These are phyloP conservation scores for Xylaria castorea DNA, from an alignment of 495 filamentous ascomycete genomes.

Conservation along the genomic window DNA sequence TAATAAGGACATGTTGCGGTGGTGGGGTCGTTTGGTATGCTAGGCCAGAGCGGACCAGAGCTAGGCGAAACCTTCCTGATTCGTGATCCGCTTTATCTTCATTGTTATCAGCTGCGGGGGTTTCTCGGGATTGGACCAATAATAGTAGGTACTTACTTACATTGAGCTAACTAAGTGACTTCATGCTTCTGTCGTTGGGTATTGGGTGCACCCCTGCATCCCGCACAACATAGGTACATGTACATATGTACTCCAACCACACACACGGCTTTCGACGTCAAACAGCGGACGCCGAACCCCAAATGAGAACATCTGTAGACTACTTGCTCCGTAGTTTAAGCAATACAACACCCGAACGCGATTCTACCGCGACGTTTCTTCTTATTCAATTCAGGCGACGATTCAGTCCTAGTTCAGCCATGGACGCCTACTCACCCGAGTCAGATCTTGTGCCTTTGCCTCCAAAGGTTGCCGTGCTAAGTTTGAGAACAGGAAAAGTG, in stretches of 20 bases:
- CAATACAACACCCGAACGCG: neutral
- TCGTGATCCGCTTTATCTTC: neutral
- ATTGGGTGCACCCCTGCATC: too few species aligned
- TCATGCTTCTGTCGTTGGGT: too few species aligned
- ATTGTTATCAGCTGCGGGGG: neutral
- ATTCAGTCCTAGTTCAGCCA: constrained; percentile 5
- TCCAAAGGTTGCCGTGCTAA: constrained; percentile 55
- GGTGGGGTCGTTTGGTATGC: too few species aligned
- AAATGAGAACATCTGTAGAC: neutral
- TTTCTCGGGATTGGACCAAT: too few species aligned
- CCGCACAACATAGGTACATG: too few species aligned
- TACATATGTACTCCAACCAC: neutral
- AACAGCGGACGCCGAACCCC: neutral
- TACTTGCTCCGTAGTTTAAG: neutral
- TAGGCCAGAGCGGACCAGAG: too few species aligned
- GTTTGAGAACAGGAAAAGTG: constrained; percentile 50
- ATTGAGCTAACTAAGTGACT: too few species aligned
- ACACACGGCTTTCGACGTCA: neutral
- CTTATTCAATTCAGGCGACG: neutral
- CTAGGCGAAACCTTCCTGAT: neutral
- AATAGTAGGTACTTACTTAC: too few species aligned
- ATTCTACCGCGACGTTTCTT: neutral
- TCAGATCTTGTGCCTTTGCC: constrained; percentile 56
- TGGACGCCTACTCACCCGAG: constrained; percentile 60
- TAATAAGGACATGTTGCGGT: too few species aligned